Percentiles rank a stretch among this genome's conserved stretches.
Conservation (phyloP, 2,329 filamentous ascomycete genomes). For the Shiraia sp. region DNA sequence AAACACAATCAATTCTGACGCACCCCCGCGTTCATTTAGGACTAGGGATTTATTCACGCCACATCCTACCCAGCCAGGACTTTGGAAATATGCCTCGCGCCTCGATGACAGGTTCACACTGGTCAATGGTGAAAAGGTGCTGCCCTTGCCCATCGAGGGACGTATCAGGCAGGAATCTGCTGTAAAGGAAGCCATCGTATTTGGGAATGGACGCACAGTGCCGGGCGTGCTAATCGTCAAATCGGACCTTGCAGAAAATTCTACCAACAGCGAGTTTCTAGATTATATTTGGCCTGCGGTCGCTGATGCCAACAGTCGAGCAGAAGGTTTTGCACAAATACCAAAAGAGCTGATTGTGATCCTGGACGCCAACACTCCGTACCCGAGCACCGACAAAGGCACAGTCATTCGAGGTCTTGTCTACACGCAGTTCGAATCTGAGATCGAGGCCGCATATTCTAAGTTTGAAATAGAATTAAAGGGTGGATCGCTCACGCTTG, state of each 20-base stretch:
- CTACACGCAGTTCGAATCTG: constrained; percentile 53
- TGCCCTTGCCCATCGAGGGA: constrained; percentile 57
- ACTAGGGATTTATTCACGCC: constrained; percentile 55
- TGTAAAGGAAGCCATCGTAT: constrained; percentile 61
- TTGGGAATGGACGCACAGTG: constrained; percentile 58
- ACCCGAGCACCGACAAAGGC: constrained; percentile 60
- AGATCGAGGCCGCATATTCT: constrained; percentile 54
- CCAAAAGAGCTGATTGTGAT: constrained; percentile 58
- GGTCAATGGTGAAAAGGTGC: constrained; percentile 56
- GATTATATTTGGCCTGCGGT: constrained; percentile 56
- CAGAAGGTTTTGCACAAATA: constrained; percentile 58
- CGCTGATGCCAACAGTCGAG: constrained; percentile 54
- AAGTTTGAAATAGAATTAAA: constrained; percentile 26
- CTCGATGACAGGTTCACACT: constrained; percentile 54
- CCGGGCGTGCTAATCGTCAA: constrained; percentile 61
- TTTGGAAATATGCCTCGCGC: constrained; percentile 54
- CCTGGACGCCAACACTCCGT: constrained; percentile 50
- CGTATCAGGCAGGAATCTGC: constrained; percentile 56
- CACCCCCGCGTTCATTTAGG: constrained; percentile 50
- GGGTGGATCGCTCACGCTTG: constrained; percentile 25
- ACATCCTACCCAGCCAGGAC: constrained; percentile 48
- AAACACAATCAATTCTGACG: constrained; percentile 48
- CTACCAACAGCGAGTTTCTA: constrained; percentile 53
- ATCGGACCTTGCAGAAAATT: constrained; percentile 47
- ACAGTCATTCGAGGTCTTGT: constrained; percentile 59